Evolutionary conservation across 2,329 filamentous ascomycete genomes (phyloP), one percentile per base, ranked within the genome.

Genomic region (Fusarium kyushuense): DNA sequence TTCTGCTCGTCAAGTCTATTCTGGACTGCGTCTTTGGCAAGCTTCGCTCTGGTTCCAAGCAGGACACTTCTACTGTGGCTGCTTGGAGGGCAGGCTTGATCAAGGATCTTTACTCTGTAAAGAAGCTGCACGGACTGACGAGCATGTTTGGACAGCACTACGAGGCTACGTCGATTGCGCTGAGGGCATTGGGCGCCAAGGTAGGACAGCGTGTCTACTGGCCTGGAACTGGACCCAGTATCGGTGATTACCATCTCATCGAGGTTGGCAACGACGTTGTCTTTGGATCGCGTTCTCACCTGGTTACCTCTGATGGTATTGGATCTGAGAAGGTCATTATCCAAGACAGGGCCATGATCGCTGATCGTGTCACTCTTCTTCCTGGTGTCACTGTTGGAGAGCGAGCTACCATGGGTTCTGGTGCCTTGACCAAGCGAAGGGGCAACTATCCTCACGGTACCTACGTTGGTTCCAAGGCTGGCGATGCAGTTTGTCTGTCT

Each of bases 131-230:
- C 3, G 17, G 19, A 0, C 13, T 55, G 40, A 55, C 58, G 0
- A 62, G 57, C 4, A 6, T 62, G 29, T 62, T 62, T 11, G 58
- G 58, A 0, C 40, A 54, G 14, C 58, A 62, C 2, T 62, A 62
- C 3, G 58, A 62, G 8, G 57, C 58, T 16, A 62, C 58, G 0
- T 62, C 58, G 2, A n/a, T 62, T 0, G 23, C 33, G 0, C 1
- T 62, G 17, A n/a, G 58, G 1, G 60, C 60, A 3, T 27, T 62
- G 1, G 57, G 57, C 1, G 58, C 57, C 0, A 62, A 61, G 19
- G 14, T 62, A 13, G 58, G 58, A 0, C 14, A 62, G 11, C 58
- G 58, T 1, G 57, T 62, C 0, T 62, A 62, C 13, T 62, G 58
- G 58, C 58, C 58, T 12, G 58, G 58, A 3, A 62, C 58, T 1